Conservation (phyloP, 805 yeast species). For the Schwanniomyces yamadae region DNA sequence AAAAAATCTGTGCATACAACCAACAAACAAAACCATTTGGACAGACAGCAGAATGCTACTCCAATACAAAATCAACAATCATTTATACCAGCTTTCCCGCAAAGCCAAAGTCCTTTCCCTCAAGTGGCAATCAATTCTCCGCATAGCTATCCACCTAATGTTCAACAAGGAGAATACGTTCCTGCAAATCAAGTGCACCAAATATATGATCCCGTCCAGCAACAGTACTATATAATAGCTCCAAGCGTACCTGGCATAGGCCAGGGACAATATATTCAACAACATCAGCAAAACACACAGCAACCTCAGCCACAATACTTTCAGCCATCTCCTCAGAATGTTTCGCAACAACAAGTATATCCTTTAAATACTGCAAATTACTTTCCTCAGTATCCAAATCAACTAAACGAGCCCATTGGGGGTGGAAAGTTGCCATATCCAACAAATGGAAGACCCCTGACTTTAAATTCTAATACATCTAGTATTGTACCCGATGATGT, state of each 20-base stretch:
- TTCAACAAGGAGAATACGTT: constrained; percentile 17
- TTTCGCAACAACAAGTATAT: constrained; percentile 12
- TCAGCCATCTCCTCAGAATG: constrained; percentile 35
- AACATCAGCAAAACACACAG: constrained; percentile 29
- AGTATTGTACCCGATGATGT: too few species aligned
- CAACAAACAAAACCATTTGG: background rate
- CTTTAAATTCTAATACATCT: background rate
- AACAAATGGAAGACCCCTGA: constrained; percentile 5
- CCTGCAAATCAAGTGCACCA: constrained; percentile 35
- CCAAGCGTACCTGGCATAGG: constrained; percentile 31
- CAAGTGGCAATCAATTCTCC: constrained; percentile 6
- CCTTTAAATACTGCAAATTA: constrained; percentile 16
- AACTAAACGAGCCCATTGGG: constrained; percentile 2
- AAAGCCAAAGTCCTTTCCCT: constrained; percentile 1
- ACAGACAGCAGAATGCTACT: constrained; percentile 4
- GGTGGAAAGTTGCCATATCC: constrained; percentile 21
- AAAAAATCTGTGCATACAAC: constrained; percentile 1
- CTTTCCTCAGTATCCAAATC: constrained; percentile 12
- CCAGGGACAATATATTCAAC: constrained; percentile 29
- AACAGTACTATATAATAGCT: constrained; percentile 40
- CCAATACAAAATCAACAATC: constrained; percentile 5
- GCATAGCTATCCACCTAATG: constrained; percentile 11
- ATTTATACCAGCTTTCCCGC: too few species aligned
- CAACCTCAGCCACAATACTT: constrained; percentile 39
- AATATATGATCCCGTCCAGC: constrained; percentile 44